Conservation (phyloP, 139 green algal genomes). For the Choricystis sp. region DNA sequence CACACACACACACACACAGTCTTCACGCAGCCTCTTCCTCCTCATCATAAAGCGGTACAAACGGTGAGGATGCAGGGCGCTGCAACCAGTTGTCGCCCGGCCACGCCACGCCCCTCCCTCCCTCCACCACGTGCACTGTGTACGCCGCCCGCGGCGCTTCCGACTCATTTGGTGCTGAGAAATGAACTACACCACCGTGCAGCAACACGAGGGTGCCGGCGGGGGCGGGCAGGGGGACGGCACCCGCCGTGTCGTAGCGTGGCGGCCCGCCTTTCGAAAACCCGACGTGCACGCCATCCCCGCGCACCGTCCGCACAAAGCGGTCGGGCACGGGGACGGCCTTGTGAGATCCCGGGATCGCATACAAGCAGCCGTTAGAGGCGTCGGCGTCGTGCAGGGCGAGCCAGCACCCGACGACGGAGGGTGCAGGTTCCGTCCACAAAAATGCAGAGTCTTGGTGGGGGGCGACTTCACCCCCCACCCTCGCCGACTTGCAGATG, state of each 20-base stretch:
- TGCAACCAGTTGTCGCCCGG: slow-evolving; percentile 66
- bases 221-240: not conserved
- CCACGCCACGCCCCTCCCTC: slow-evolving; percentile 25
- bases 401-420: slow-evolving; percentile 76
- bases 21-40: not conserved
- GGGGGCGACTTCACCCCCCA: slow-evolving; percentile 69
- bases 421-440: slow-evolving; percentile 64
- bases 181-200: slow-evolving; percentile 66
- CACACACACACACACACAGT: too few relatives aligned
- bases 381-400: slow-evolving; percentile 78
- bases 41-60: slow-evolving; percentile 41
- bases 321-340: slow-evolving; percentile 1
- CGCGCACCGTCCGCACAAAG: slow-evolving; percentile 8
- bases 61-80: slow-evolving; percentile 29
- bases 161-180: slow-evolving; percentile 23
- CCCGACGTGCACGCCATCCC: slow-evolving; percentile 12
- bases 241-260: slow-evolving; percentile 24
- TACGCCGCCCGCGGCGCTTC: slow-evolving; percentile 53
- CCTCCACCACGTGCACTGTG: slow-evolving; percentile 67
- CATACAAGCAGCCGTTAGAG: slow-evolving; percentile 89
- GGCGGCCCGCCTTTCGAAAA: slow-evolving; percentile 33
- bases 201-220: slow-evolving; percentile 74
- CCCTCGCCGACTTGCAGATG: slow-evolving; percentile 46
- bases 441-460: slow-evolving; percentile 90
- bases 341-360: slow-evolving; percentile 22